These are phyloP conservation scores for Aspergillus persii DNA, from an alignment of 2,329 filamentous ascomycete species.

Conservation along the genomic window DNA sequence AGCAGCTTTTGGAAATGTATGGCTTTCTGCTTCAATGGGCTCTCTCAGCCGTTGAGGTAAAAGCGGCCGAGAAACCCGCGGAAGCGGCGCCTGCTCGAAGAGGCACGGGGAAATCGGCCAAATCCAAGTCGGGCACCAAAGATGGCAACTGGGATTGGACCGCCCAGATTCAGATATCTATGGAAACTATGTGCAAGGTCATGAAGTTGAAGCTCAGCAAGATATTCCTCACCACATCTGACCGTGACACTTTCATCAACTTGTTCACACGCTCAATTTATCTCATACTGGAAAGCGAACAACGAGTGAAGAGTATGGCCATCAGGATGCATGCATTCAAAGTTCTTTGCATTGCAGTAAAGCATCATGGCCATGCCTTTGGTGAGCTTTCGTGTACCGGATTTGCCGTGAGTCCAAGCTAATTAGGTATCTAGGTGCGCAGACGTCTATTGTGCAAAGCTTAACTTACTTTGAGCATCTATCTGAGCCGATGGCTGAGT, in stretches of 20 bases:
- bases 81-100: slow-evolving; percentile 67
- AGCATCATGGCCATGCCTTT: slow-evolving; percentile 96
- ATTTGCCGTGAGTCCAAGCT: slow-evolving; percentile 10
- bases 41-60: slow-evolving; percentile 88
- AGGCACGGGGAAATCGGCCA: slow-evolving; percentile 71
- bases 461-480: slow-evolving; percentile 97
- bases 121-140: slow-evolving; percentile 64
- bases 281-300: slow-evolving; percentile 89
- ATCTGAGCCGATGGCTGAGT: slow-evolving; percentile 99
- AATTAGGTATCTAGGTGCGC: slow-evolving; percentile 62
- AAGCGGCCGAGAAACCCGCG: slow-evolving; percentile 84
- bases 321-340: slow-evolving; percentile 98
- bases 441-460: slow-evolving; percentile 97
- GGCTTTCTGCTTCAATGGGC: slow-evolving; percentile 95
- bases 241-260: slow-evolving; percentile 90
- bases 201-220: slow-evolving; percentile 87
- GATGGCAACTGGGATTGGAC: slow-evolving; percentile 87
- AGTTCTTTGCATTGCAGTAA: slow-evolving; percentile 91
- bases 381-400: slow-evolving; percentile 52
- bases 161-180: slow-evolving; percentile 77
- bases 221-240: slow-evolving; percentile 94
- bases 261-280: slow-evolving; percentile 92
- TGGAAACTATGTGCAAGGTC: slow-evolving; percentile 95
- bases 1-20: slow-evolving; percentile 87
- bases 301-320: slow-evolving; percentile 80